A percentile compares a stretch with the other conserved stretches of the same genome.
These are phyloP conservation scores for Nigrospora osmanthi DNA, from an alignment of 2,329 filamentous ascomycete species.

Conservation along the genomic window DNA sequence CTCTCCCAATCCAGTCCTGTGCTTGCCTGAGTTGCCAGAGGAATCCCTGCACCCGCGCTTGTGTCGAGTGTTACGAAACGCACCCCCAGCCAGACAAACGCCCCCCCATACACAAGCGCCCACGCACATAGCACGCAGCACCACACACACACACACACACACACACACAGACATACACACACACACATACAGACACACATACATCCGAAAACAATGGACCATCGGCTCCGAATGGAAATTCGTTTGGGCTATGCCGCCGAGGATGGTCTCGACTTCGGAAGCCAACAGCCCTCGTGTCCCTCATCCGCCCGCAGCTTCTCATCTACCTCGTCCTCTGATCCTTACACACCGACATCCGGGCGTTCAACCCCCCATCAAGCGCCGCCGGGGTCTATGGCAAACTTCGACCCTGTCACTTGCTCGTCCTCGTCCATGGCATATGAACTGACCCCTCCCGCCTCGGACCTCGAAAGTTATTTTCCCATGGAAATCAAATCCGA, in stretches of 20 bases:
- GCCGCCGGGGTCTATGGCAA: slow-evolving; percentile 13
- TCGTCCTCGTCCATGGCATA: slow-evolving; percentile 13
- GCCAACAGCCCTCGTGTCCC: slow-evolving; percentile 10
- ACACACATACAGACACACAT: not conserved
- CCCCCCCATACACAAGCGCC: no score
- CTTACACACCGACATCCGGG: slow-evolving; percentile 23
- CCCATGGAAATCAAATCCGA: slow-evolving; percentile 6
- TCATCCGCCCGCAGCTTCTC: slow-evolving; percentile 21
- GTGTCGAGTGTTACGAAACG: not conserved
- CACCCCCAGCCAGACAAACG: not conserved
- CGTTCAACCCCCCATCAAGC: slow-evolving; percentile 21
- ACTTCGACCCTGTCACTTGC: slow-evolving; percentile 15
- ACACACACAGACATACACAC: no score
- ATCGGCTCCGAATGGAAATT: slow-evolving; percentile 7
- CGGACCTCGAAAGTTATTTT: slow-evolving; percentile 19
- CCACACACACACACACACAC: no score
- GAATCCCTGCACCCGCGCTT: not conserved
- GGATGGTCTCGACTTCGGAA: slow-evolving; percentile 25
- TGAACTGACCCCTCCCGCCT: slow-evolving; percentile 22
- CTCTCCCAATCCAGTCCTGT: slow-evolving; percentile 1
- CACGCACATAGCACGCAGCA: no score
- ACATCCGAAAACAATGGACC: slow-evolving; percentile 8
- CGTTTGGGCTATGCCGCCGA: no score
- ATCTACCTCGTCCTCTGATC: slow-evolving; percentile 18
- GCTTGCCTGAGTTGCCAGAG: not conserved